Conservation (phyloP, 2,329 filamentous ascomycete species). For the Leptographium radiaticola region DNA sequence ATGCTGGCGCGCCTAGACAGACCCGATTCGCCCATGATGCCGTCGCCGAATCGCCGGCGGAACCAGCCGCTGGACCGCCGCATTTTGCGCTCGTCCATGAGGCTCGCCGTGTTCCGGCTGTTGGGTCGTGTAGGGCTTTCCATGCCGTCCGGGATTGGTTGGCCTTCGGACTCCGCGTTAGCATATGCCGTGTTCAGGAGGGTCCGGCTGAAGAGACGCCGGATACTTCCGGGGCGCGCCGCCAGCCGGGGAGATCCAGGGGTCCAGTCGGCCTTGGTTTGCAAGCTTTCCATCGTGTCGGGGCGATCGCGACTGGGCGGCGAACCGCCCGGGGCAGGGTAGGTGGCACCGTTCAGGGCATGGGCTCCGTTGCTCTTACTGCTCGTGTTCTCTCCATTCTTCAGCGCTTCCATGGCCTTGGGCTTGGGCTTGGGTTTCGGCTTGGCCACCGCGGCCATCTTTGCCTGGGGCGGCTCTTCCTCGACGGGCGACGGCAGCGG, state of each 20-base stretch:
- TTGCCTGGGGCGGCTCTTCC: constrained; percentile 25
- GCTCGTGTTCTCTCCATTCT: constrained; percentile 12
- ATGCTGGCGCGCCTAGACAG: constrained; percentile 28
- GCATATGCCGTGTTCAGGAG: constrained; percentile 40
- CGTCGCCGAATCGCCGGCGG: constrained; percentile 32
- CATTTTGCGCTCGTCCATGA: constrained; percentile 38
- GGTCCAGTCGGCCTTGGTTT: constrained; percentile 35
- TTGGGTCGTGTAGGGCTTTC: constrained; percentile 25
- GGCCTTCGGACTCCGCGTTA: constrained; percentile 31
- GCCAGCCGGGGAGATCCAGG: constrained; percentile 40
- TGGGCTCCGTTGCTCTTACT: constrained; percentile 29
- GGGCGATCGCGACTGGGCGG: constrained; percentile 18
- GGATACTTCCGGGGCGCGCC: constrained; percentile 40
- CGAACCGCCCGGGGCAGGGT: constrained; percentile 10
- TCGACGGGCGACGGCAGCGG: constrained; percentile 41
- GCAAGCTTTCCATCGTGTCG: constrained; percentile 25
- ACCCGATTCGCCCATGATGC: constrained; percentile 14
- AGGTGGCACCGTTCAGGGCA: constrained; percentile 8
- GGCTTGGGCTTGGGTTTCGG: constrained; percentile 12
- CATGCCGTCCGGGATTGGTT: constrained; percentile 6
- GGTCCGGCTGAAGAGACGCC: constrained; percentile 42
- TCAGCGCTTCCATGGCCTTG: constrained; percentile 3
- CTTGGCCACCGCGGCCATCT: constrained; percentile 14
- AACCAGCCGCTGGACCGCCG: constrained; percentile 49
- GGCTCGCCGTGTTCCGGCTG: constrained; percentile 36